Base-by-base conservation (phyloP, 2,329 filamentous ascomycete species). In the Achaetomium macrosporum region DNA sequence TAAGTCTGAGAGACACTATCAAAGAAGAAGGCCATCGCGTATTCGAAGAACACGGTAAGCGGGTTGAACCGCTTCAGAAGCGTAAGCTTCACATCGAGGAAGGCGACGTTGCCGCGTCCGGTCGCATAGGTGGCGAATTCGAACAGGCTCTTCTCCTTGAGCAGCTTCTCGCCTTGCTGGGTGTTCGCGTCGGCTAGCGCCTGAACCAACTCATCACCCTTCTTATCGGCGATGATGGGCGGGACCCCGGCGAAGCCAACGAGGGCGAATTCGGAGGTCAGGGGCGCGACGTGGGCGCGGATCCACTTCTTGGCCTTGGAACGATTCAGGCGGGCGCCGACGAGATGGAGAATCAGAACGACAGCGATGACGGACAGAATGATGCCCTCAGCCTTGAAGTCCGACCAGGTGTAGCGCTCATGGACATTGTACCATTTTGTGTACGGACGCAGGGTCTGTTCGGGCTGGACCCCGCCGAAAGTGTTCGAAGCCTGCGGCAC, bases 361-460 rank as follows among this genome's bases (percentile, higher is more conserved):
- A 95, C 60, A 50, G 84, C 66, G 62, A 96, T 82, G 65, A 90
- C 76, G 33, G 81, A 79, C 55, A 96, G 73, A 64, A 99, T 87
- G 68, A 90, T 74, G 55, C 88, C 86, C 74, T 99, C 93, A 64
- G 85, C 80, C 72, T 84, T 84, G 78, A 99, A 99, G 69, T 99
- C 93, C 65, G 78, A 79, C 55, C 85, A 74, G 25, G 84, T 84
- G 65, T 91, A 84, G 65, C 93, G 90, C 79, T 97, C 91, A 79
- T 95, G 93, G 57, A 97, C 77, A 52, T 90, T 90, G 75, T 97
- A 99, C 93, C 93, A 99, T 76, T 89, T 90, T 47, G 90, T 96
- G 71, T 87, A 96, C 13, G 88, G 87, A 25, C 76, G 73, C 41
- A 68, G 71, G 42, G 77, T 76, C 43, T 72, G 69, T 42, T 73